A percentile compares a stretch with the other conserved stretches of the same genome.
phyloP scores from a whole-genome alignment of 768 basidiomycete genomes.

The Russula olivacea region DNA sequence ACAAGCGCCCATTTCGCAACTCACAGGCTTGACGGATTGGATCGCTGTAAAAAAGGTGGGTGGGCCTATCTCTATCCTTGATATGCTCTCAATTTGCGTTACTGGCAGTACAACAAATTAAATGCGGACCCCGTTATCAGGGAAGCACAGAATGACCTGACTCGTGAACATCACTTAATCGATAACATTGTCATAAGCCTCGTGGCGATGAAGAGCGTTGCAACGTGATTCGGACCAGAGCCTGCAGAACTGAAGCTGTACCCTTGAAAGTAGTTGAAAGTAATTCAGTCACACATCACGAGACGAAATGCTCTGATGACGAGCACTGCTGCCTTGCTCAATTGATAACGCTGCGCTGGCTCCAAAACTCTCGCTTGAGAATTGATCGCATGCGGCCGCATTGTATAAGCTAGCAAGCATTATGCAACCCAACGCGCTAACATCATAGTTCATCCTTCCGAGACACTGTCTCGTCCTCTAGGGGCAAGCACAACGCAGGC shows the following conservation, averaged over 20 bases:
- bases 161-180: conserved; percentile 39
- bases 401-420: not conserved
- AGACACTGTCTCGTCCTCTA: conserved; percentile 37
- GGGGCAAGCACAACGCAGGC: conserved; percentile 73
- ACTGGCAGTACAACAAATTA: conserved; percentile 66
- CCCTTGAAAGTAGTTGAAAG: not conserved
- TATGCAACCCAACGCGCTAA: not conserved
- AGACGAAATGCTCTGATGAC: not conserved
- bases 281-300: not conserved
- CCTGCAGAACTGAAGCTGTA: not conserved
- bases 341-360: not conserved
- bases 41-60: conserved; percentile 64
- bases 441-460: conserved; percentile 32
- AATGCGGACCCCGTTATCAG: conserved; percentile 44
- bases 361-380: not conserved
- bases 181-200: conserved; percentile 69
- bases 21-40: conserved; percentile 61
- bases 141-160: conserved; percentile 32
- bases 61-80: not conserved
- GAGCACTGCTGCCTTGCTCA: not conserved
- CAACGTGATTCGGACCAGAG: conserved; percentile 25
- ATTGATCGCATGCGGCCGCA: not conserved
- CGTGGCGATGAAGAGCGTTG: conserved; percentile 77
- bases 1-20: conserved; percentile 42
- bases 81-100: conserved; percentile 33